Conservation (phyloP, 306 rosid species). For the Prunus davidiana region DNA sequence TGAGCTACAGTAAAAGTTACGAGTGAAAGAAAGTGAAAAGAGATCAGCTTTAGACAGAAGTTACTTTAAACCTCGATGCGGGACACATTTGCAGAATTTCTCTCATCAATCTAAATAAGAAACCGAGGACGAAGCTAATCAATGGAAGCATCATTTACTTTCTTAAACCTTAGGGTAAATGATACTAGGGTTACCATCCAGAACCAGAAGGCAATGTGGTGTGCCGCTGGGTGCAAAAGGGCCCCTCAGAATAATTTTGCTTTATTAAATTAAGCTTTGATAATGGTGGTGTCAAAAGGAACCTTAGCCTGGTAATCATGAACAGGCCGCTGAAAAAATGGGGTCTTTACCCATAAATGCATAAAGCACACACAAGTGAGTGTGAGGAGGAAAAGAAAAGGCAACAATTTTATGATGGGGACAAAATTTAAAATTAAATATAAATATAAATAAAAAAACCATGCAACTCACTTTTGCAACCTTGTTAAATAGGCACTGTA, state of each 20-base stretch:
- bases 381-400: conserved; percentile 42
- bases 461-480: conserved; percentile 12
- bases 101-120: neutral
- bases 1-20: neutral
- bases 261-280: conserved; percentile 38
- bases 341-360: conserved; percentile 39
- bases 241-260: conserved; percentile 18
- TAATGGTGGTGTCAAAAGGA: conserved; percentile 61
- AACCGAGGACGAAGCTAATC: neutral
- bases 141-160: no score
- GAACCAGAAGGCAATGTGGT: neutral
- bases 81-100: neutral
- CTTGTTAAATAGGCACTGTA: conserved; percentile 41
- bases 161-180: no score
- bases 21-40: neutral
- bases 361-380: conserved; percentile 46
- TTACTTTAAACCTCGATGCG: neutral
- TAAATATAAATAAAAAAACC: conserved; percentile 21
- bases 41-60: neutral
- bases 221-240: conserved; percentile 17
- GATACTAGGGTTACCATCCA: neutral
- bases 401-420: conserved; percentile 31
- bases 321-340: conserved; percentile 55
- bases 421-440: conserved; percentile 30
- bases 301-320: conserved; percentile 58